Percentiles rank a stretch among this genome's conserved stretches.
Evolutionary conservation across 176 grass and related monocot species (phyloP).

Genomic region (Eleusine indica): DNA sequence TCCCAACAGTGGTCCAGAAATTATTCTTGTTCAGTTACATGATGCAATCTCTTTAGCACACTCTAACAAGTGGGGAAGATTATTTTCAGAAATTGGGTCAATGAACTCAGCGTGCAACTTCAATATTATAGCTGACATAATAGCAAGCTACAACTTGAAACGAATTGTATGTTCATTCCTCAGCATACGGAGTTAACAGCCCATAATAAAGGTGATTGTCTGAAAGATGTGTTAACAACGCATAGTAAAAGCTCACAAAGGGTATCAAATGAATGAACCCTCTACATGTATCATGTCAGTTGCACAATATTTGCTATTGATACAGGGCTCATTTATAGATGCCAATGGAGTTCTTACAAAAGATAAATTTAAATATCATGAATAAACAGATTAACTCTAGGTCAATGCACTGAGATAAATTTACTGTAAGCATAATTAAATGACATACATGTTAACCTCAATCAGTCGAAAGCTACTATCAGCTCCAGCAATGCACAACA

Average conservation of each 20-base stretch:
- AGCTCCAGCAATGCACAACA: conserved; percentile 97
- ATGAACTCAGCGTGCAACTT: not conserved
- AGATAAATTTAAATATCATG: conserved; percentile 2
- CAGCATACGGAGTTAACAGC: not conserved
- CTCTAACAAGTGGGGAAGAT: no score
- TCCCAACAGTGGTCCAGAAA: no score
- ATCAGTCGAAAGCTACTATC: conserved; percentile 96
- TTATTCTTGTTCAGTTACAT: no score
- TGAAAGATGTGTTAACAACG: not conserved
- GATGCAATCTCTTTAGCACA: no score
- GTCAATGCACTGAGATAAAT: conserved; percentile 4
- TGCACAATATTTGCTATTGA: conserved; percentile 1
- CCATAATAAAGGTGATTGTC: conserved; percentile 7
- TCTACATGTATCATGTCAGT: not conserved
- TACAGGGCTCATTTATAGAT: conserved; percentile 24
- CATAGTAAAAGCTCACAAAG: conserved; percentile 10
- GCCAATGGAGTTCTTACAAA: conserved; percentile 9
- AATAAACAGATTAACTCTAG: conserved; percentile 28
- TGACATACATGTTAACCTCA: conserved; percentile 96
- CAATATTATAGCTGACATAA: not conserved
- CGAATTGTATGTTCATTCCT: not conserved
- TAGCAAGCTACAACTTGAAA: not conserved
- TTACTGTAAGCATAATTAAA: conserved; percentile 33
- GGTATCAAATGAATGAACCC: not conserved
- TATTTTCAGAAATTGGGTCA: no score